Evolutionary conservation across 495 filamentous ascomycete species (phyloP).

Genomic region (Penicillium goetzii): DNA sequence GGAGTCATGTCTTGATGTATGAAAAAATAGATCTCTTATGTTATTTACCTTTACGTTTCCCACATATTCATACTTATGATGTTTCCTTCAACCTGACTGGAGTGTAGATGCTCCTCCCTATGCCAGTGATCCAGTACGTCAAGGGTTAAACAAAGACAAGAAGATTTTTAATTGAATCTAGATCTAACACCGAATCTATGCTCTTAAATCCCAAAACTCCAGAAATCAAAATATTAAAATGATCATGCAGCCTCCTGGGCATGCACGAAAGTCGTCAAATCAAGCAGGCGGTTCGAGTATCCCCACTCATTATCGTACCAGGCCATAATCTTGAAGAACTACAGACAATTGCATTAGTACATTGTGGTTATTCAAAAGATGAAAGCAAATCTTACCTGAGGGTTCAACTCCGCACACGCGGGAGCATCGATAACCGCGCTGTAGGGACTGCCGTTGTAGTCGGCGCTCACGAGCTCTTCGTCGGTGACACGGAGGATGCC

Average conservation of each 20-base stretch:
- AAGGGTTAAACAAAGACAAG: not conserved
- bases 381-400: slow-evolving; percentile 24
- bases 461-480: slow-evolving; percentile 40
- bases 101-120: not conserved
- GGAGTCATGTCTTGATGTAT: slow-evolving; percentile 28
- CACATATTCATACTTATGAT: slow-evolving; percentile 15
- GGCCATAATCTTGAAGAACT: slow-evolving; percentile 46
- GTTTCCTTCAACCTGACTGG: not conserved
- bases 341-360: not conserved
- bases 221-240: slow-evolving; percentile 3
- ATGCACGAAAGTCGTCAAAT: slow-evolving; percentile 35
- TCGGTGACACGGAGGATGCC: slow-evolving; percentile 38
- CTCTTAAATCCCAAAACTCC: slow-evolving; percentile 8
- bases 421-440: slow-evolving; percentile 40
- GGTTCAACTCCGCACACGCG: slow-evolving; percentile 38
- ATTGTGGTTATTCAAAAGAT: not conserved
- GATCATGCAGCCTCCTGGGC: slow-evolving; percentile 24
- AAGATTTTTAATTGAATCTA: not conserved
- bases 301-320: slow-evolving; percentile 48
- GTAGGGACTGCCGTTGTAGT: slow-evolving; percentile 38
- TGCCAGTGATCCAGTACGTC: not conserved
- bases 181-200: slow-evolving; percentile 5
- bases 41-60: slow-evolving; percentile 12
- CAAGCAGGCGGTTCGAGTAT: slow-evolving; percentile 41
- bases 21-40: slow-evolving; percentile 34